Conservation (phyloP, 257 asterid species). For the Nicotiana knightiana region DNA sequence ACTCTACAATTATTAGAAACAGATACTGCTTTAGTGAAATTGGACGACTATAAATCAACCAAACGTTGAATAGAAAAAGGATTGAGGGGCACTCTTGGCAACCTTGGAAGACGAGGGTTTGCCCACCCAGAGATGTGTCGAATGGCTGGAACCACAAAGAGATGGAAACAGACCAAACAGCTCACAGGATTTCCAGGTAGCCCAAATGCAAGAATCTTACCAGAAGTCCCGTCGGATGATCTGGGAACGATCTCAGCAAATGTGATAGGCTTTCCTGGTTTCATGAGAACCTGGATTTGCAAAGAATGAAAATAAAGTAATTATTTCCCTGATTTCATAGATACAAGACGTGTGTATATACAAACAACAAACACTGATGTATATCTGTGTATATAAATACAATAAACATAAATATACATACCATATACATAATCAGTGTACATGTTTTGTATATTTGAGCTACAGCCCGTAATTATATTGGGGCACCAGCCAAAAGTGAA, state of each 20-base stretch:
- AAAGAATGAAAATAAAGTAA: not conserved
- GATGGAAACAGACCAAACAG: constrained; percentile 89
- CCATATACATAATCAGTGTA: too few relatives aligned
- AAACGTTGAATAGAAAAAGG: constrained; percentile 1
- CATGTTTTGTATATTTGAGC: too few relatives aligned
- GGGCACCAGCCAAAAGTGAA: too few relatives aligned
- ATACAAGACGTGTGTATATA: not conserved
- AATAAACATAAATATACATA: too few relatives aligned
- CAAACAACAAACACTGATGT: not conserved
- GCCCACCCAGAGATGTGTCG: constrained; percentile 87
- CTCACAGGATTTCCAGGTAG: constrained; percentile 99
- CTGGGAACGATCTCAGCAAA: constrained; percentile 68
- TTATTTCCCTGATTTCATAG: not conserved
- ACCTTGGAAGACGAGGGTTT: constrained; percentile 85
- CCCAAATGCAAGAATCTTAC: constrained; percentile 87
- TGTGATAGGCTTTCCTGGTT: constrained; percentile 93
- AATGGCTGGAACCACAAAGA: constrained; percentile 87
- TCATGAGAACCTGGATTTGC: constrained; percentile 69
- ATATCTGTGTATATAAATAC: not conserved
- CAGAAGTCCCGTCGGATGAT: constrained; percentile 28
- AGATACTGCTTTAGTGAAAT: not conserved
- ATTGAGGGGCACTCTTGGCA: constrained; percentile 12
- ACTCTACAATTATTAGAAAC: constrained; percentile 40
- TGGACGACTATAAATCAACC: not conserved
- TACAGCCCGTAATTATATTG: too few relatives aligned